Evolutionary conservation across 352 stramenopile species (phyloP).

Genomic region (Phytophthora pinifolia): DNA sequence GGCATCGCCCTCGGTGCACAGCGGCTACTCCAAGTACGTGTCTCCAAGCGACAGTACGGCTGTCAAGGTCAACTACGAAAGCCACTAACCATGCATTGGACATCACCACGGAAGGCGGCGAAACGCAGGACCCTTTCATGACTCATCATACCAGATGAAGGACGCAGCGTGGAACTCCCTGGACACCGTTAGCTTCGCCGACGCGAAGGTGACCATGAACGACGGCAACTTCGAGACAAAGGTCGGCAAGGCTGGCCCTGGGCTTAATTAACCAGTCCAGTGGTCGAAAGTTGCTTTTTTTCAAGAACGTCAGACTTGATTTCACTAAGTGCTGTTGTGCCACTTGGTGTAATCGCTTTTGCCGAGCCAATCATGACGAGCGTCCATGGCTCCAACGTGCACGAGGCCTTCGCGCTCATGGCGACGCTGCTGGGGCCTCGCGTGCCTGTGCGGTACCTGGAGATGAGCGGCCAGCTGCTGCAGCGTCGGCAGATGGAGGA

Average conservation of each 20-base stretch:
- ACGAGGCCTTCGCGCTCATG: conserved; percentile 83
- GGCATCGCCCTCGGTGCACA: conserved; percentile 16
- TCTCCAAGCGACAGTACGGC: conserved; percentile 1
- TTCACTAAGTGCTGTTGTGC: too few relatives aligned
- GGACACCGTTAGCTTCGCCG: background rate
- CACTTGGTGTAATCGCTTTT: too few relatives aligned
- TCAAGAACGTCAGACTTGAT: too few relatives aligned
- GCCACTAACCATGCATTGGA: conserved; percentile 3
- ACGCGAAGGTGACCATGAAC: conserved; percentile 11
- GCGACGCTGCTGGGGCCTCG: conserved; percentile 65
- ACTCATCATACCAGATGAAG: conserved; percentile 4
- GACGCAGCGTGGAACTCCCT: background rate
- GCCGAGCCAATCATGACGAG: conserved; percentile 32
- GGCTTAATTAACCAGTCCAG: background rate
- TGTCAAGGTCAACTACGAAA: conserved; percentile 5
- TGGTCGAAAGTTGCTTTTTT: too few relatives aligned
- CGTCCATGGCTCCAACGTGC: conserved; percentile 55
- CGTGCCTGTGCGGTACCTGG: conserved; percentile 68
- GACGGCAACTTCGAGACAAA: conserved; percentile 4
- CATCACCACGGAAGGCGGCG: background rate
- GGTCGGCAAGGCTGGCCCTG: conserved; percentile 1
- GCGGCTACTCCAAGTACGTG: conserved; percentile 14
- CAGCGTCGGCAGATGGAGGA: conserved; percentile 81
- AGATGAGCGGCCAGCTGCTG: conserved; percentile 65
- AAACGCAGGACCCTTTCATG: background rate